phyloP scores from a whole-genome alignment of 1,284 basidiomycete genomes.

The Schizophyllum amplum region DNA sequence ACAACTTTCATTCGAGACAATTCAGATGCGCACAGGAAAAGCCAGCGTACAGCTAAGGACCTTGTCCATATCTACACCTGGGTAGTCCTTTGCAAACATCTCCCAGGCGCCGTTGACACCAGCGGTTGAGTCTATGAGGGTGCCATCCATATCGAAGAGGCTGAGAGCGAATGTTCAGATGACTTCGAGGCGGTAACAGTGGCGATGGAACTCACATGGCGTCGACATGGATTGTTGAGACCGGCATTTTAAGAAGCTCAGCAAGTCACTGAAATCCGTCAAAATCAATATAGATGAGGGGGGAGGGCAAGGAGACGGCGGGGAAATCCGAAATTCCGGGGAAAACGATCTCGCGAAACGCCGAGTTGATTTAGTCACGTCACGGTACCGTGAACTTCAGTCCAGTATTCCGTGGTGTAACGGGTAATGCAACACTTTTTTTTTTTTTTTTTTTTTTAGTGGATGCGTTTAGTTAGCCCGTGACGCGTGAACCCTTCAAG shows the following conservation, averaged over 20 bases:
- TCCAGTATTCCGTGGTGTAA: too few relatives aligned
- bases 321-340: too few relatives aligned
- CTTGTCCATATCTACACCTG: conserved; percentile 48
- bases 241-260: conserved; percentile 31
- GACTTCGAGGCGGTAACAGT: conserved; percentile 14
- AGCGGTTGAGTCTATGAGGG: conserved; percentile 64
- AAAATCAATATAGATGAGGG: not conserved
- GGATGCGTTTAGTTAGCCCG: too few relatives aligned
- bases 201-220: conserved; percentile 37
- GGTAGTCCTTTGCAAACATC: conserved; percentile 54
- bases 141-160: conserved; percentile 77
- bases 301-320: not conserved
- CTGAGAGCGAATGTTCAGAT: conserved; percentile 23
- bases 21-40: conserved; percentile 6
- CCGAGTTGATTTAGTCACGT: too few relatives aligned
- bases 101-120: conserved; percentile 74
- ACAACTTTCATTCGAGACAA: conserved; percentile 3
- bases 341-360: too few relatives aligned
- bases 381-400: too few relatives aligned
- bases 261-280: not conserved
- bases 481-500: too few relatives aligned
- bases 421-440: too few relatives aligned
- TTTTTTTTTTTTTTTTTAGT: too few relatives aligned
- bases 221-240: conserved; percentile 40
- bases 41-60: conserved; percentile 54